Base-by-base conservation (phyloP, 140 eudicot species). In the Ambrosia hybrid region DNA sequence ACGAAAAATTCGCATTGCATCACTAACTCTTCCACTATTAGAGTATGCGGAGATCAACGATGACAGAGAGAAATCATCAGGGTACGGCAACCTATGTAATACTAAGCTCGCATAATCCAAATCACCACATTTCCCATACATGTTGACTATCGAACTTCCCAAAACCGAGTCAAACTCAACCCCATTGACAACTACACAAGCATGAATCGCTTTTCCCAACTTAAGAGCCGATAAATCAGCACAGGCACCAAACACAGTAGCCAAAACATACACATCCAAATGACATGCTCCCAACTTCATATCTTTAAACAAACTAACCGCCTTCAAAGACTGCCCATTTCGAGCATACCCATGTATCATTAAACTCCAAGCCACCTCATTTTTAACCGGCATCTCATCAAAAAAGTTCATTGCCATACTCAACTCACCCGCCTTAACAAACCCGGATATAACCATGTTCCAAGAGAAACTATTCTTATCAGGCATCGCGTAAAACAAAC, bases 101-200 rank as follows among this genome's bases (percentile, higher is more conserved):
- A 88, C 74, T 16, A 51, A 58, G 33, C 74, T 77, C 11, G 97
- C 99, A 57, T 61, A 73, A 69, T 83, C 86, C 75, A 90, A 69
- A 80, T 88, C 97, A 10, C 99, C 85, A 71, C 95, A 88, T 74
- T 90, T 94, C 36, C 96, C 93, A 43, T 94, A 94, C 91, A 94
- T 81, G 65, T 94, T 89, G 4, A 90, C 88, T 13, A 90, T 76
- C n/a, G 97, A 78, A 70, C 97, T 90, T 39, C 79, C 94, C 59
- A 94, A 83, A 5, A 84, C 90, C 0, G 84, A 58, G 64, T 94
- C 97, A 76, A 82, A 59, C 12, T 86, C 58, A n/a, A 94, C 83
- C 17, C 76, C 80, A 51, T 64, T 52, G 39, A 77, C 78, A 26
- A 90, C 60, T 60, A 84, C 33, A 12, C 41, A 73, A 3, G 80